Evolutionary conservation across 75 land plant species (phyloP).

Genomic region (Adiantum capillusveneris): DNA sequence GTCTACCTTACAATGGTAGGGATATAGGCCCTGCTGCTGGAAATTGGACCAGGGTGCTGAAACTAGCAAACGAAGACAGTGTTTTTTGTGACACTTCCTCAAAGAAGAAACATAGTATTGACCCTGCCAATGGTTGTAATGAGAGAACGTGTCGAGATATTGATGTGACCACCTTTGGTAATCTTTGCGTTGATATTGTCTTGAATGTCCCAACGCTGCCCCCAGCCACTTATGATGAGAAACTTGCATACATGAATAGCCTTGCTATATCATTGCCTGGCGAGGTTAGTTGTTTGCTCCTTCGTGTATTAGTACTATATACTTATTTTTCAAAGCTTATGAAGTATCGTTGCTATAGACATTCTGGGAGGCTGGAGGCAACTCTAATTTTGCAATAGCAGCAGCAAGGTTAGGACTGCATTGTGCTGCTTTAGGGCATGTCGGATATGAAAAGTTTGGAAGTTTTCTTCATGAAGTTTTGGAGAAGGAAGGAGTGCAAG

Average conservation of each 20-base stretch:
- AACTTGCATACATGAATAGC: slow-evolving; percentile 51
- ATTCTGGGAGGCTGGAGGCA: slow-evolving; percentile 96
- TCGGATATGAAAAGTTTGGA: slow-evolving; percentile 77
- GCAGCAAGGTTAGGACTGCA: slow-evolving; percentile 73
- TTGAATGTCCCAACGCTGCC: slow-evolving; percentile 64
- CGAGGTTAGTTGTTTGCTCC: slow-evolving; percentile 32
- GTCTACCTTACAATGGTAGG: background rate
- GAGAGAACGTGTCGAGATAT: background rate
- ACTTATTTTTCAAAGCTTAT: too few species aligned
- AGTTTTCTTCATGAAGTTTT: slow-evolving; percentile 59
- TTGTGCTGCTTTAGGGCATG: slow-evolving; percentile 65
- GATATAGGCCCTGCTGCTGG: background rate
- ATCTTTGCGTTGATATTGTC: slow-evolving; percentile 82
- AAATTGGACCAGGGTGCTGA: background rate
- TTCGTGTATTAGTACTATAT: too few species aligned
- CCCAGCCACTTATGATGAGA: slow-evolving; percentile 26
- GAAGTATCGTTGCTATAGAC: slow-evolving; percentile 19
- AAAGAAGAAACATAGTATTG: background rate
- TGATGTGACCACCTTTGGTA: slow-evolving; percentile 75
- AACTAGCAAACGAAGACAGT: background rate
- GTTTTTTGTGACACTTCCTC: background rate
- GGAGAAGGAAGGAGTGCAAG: slow-evolving; percentile 52
- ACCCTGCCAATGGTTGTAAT: background rate
- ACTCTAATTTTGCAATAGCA: slow-evolving; percentile 79
- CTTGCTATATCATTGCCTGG: slow-evolving; percentile 56